phyloP scores from a whole-genome alignment of 345 rosid genomes.

The Eucalyptus brandiana region DNA sequence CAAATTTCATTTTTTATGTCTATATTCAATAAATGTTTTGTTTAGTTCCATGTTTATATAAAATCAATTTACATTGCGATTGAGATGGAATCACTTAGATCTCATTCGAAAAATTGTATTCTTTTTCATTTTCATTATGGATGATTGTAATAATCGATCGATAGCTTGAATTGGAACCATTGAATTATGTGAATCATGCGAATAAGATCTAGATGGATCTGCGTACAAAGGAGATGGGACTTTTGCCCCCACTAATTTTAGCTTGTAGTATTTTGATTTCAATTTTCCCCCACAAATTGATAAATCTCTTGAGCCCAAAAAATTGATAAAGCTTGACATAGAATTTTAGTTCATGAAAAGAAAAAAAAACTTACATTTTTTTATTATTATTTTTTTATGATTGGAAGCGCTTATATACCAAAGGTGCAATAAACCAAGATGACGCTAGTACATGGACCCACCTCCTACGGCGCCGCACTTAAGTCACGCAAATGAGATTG shows the following conservation, averaged over 20 bases:
- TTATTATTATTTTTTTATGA: no score
- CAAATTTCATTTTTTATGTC: neutral
- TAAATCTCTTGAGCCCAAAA: neutral
- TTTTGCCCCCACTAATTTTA: neutral
- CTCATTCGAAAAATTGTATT: neutral
- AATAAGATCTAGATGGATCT: neutral
- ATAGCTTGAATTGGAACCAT: neutral
- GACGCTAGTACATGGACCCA: fast-evolving
- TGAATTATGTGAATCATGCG: neutral
- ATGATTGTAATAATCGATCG: neutral
- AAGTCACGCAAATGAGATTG: fast-evolving
- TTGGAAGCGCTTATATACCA: no score
- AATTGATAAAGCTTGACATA: neutral
- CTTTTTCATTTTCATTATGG: neutral
- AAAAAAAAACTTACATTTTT: neutral
- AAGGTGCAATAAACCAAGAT: no score
- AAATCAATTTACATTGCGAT: neutral
- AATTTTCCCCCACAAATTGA: neutral
- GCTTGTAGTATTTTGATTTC: neutral
- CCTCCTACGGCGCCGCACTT: no score
- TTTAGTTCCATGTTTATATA: neutral
- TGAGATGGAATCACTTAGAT: neutral
- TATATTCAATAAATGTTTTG: neutral
- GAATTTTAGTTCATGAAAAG: neutral
- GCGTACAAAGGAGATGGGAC: neutral